Evolutionary conservation across 1,284 basidiomycete genomes (phyloP).

Genomic region (Ceratobasidium sp.): DNA sequence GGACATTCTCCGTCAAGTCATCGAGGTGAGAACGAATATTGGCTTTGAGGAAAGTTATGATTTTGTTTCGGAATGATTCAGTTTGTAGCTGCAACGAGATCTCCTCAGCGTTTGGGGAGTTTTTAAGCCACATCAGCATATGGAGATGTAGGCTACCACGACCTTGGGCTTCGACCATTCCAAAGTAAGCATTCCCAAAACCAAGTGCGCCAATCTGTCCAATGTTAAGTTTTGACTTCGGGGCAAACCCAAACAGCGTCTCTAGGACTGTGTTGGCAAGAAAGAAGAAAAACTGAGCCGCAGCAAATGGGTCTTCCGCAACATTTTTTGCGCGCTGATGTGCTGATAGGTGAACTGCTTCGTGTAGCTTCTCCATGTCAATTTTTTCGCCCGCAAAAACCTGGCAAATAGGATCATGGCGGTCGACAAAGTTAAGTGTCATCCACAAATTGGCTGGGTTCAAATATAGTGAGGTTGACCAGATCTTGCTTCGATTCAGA

Average conservation of each 20-base stretch:
- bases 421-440: slow-evolving; percentile 56
- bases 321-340: slow-evolving; percentile 55
- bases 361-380: slow-evolving; percentile 57
- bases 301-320: slow-evolving; percentile 59
- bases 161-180: slow-evolving; percentile 55
- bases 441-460: slow-evolving; percentile 52
- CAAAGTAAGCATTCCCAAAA: slow-evolving; percentile 53
- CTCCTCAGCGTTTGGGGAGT: slow-evolving; percentile 34
- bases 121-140: slow-evolving; percentile 53
- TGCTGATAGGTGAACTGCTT: slow-evolving; percentile 53
- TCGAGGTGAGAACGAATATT: slow-evolving; percentile 55
- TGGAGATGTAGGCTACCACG: slow-evolving; percentile 56
- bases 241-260: slow-evolving; percentile 57
- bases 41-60: background rate
- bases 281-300: slow-evolving; percentile 61
- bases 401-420: slow-evolving; percentile 58
- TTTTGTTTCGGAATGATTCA: slow-evolving; percentile 12
- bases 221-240: slow-evolving; percentile 48
- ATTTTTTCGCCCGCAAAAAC: slow-evolving; percentile 60
- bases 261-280: slow-evolving; percentile 57
- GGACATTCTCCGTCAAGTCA: slow-evolving; percentile 36
- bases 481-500: slow-evolving; percentile 54
- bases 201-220: slow-evolving; percentile 52
- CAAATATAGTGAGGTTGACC: slow-evolving; percentile 48
- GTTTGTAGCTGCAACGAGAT: background rate